A percentile compares a stretch with the other conserved stretches of the same genome.
Evolutionary conservation across 768 basidiomycete species (phyloP).

Genomic region (Rhizopogon rudus): DNA sequence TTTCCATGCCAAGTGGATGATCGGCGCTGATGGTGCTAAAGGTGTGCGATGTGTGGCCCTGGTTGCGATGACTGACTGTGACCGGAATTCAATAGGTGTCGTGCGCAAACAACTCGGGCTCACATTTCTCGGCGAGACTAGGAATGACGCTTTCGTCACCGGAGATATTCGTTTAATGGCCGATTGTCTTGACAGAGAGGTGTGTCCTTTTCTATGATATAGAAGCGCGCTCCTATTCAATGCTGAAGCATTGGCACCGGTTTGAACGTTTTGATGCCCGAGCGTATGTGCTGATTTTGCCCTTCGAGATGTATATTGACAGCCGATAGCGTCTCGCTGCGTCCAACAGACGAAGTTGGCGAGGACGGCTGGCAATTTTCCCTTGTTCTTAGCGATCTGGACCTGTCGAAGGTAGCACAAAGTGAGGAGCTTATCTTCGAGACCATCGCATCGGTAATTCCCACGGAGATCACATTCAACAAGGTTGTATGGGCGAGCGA

Average conservation of each 20-base stretch:
- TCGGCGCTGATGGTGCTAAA: conserved; percentile 35
- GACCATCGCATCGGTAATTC: background rate
- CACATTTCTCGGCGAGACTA: conserved; percentile 26
- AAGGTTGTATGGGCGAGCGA: conserved; percentile 1
- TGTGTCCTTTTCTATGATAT: background rate
- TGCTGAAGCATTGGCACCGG: conserved; percentile 1
- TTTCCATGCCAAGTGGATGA: conserved; percentile 21
- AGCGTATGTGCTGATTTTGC: too few species aligned
- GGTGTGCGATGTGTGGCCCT: conserved; percentile 9
- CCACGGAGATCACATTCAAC: background rate
- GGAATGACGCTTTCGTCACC: conserved; percentile 17
- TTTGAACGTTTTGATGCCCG: background rate
- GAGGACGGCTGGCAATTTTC: background rate
- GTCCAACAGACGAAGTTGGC: conserved; percentile 1
- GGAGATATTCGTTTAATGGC: conserved; percentile 31
- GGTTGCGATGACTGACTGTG: too few species aligned
- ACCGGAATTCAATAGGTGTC: conserved; percentile 9
- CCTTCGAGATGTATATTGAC: background rate
- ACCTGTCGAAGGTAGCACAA: background rate
- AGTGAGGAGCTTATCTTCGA: background rate
- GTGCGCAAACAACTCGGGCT: conserved; percentile 19
- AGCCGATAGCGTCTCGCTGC: background rate
- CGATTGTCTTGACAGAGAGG: conserved; percentile 4
- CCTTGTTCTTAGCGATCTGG: background rate
- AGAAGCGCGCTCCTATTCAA: background rate